A percentile compares a stretch with the other conserved stretches of the same genome.
Conservation (phyloP, 306 rosid species). For the Castanea sativa region DNA sequence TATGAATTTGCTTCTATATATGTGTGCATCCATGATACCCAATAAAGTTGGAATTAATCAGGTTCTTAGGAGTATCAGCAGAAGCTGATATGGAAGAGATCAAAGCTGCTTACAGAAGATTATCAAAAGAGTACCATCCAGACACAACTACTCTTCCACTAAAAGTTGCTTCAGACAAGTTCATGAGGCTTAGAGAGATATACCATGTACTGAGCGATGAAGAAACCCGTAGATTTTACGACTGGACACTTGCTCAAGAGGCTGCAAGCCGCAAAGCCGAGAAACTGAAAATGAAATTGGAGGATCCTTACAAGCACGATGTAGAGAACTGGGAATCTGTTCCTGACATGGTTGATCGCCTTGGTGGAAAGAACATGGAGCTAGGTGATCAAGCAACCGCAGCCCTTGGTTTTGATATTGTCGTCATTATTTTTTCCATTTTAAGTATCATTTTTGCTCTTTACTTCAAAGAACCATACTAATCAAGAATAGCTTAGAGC, state of each 20-base stretch:
- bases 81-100: slow-evolving; percentile 78
- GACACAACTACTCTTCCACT: slow-evolving; percentile 97
- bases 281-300: slow-evolving; percentile 63
- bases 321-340: slow-evolving; percentile 44
- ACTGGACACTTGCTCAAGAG: slow-evolving; percentile 91
- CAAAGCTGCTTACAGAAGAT: slow-evolving; percentile 68
- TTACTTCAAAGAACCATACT: slow-evolving; percentile 61
- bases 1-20: background rate
- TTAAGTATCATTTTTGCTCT: slow-evolving; percentile 53
- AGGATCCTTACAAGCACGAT: slow-evolving; percentile 61
- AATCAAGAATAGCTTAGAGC: slow-evolving; percentile 1
- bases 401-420: slow-evolving; percentile 68
- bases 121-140: slow-evolving; percentile 93
- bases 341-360: slow-evolving; percentile 82
- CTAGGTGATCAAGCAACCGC: slow-evolving; percentile 79
- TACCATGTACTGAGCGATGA: slow-evolving; percentile 63
- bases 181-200: slow-evolving; percentile 67
- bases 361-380: slow-evolving; percentile 68
- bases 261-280: slow-evolving; percentile 77
- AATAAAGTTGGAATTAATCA: slow-evolving; percentile 17
- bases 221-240: slow-evolving; percentile 70
- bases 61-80: slow-evolving; percentile 73
- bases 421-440: slow-evolving; percentile 62
- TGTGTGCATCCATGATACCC: background rate
- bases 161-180: slow-evolving; percentile 72